Evolutionary conservation across 1,284 basidiomycete species (phyloP), one percentile per base, ranked within the genome.

Genomic region (Ustilago crameri): DNA sequence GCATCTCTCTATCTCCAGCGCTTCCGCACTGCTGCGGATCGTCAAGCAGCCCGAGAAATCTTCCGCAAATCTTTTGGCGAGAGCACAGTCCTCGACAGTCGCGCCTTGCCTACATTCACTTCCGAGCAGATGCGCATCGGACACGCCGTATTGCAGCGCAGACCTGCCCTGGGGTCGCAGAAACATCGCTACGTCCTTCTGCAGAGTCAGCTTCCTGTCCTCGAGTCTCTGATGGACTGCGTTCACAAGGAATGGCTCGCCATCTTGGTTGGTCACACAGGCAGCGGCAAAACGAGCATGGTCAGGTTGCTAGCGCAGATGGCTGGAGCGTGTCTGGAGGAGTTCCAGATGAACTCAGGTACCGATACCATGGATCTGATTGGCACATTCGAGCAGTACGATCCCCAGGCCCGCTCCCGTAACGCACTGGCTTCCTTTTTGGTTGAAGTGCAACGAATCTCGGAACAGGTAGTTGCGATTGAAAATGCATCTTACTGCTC

Each of bases 311-410:
- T 96, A 45, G 93, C 95, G 20, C 85, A 88, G 48, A 84, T 90
- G 30, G 88, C 88, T 35, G 94, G 95, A 18, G 87, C 88, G 47
- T 59, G 82, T 17, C 86, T 98, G 0, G 87, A 88, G 43, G 91
- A 93, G 81, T 87, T 98, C 46, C 87, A 89, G 22, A 87, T 98
- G 83, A 95, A 92, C 82, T 90, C 89, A 46, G 91, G 93, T 8
- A 93, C 93, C 17, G 96, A 99, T 82, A 93, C 94, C 1, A 90
- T 90, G 80, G 96, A 99, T 84, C 90, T 99, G 35, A 85, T 98
- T 38, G 96, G 96, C 46, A 91, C 92, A 74, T 98, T 98, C 79
- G 96, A 99, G 84, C 96, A 98, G 84, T 89, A 78, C 46, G 82
- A 84, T 50, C 77, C 80, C 9, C 67, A 37, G 22, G 50, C 59